Evolutionary conservation across 2,329 filamentous ascomycete species (phyloP), one percentile per base, ranked within the genome.

Genomic region (Laburnicola sp.): DNA sequence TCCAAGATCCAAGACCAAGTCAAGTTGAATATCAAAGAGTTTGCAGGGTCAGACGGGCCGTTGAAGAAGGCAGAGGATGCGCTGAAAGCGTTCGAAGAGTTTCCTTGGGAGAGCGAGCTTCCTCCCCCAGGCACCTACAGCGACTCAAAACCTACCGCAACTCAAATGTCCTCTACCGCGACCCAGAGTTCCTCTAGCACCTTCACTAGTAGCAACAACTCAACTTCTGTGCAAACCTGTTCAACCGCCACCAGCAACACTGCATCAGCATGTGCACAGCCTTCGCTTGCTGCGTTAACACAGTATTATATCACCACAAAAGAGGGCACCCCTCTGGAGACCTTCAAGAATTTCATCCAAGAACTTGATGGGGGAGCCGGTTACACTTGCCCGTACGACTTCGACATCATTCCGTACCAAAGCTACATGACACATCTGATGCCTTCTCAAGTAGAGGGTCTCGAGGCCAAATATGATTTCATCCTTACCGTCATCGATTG

Each of bases 41-140:
- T 43, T 39, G 46, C 50, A 11, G 38, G 39, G 16, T 25, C 46
- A n/a, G 51, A 34, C 11, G 54, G 58, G 9, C 28, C 26, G 9
- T 42, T 59, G 27, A 36, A 36, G 36, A 23, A 50, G 30, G 55
- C 50, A 23, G 34, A 25, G 9, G 28, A 35, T 2, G 56, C 56
- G 4, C 16, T 59, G 34, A 46, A 56, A 22, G 42, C 41, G 16
- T 54, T 57, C n/a, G 28, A 34, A 28, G 50, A 60, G 6, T 59
- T 59, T 41, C 53, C 51, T 11, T 60, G 53, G 58, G 47, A 55
- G 11, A 27, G 27, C 1, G 53, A 56, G 26, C n/a, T 43, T 39
- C 48, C 51, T 3, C 50, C 34, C 40, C 2, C 48, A 51, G 6
- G 21, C 30, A 3, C 42, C 51, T 32, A 37, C 51, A 6, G 30